Evolutionary conservation across 306 rosid genomes (phyloP).

Genomic region (Casuarina glauca): DNA sequence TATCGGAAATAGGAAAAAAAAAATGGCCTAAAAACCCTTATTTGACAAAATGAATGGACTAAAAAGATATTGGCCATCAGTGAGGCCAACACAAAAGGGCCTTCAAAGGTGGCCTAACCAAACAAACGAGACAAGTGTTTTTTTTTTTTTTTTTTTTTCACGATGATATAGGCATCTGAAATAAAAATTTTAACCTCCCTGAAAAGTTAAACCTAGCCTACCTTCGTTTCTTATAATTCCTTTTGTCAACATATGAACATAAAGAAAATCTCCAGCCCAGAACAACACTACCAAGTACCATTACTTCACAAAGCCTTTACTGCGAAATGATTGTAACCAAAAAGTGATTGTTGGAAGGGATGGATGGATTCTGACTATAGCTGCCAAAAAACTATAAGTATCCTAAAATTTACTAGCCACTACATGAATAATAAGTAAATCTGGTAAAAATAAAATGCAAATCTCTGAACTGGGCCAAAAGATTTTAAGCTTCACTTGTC

Average conservation of each 20-base stretch:
- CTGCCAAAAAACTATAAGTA: not conserved
- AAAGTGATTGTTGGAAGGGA: not conserved
- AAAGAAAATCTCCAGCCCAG: not conserved
- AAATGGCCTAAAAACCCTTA: not conserved
- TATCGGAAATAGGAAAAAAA: not conserved
- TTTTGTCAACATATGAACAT: not conserved
- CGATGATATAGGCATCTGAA: not conserved
- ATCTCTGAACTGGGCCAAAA: slow-evolving; percentile 3
- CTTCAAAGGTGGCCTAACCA: not conserved
- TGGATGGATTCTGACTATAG: not conserved
- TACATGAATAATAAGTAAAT: not conserved
- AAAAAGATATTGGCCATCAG: not conserved
- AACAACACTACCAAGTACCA: not conserved
- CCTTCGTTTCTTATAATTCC: slow-evolving; percentile 10
- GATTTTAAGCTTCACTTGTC: slow-evolving; percentile 3
- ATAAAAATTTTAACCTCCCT: not conserved
- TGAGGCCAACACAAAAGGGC: not conserved
- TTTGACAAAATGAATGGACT: not conserved
- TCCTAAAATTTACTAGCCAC: not conserved
- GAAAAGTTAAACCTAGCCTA: not conserved
- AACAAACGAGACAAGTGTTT: not conserved
- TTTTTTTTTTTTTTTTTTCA: too few relatives aligned
- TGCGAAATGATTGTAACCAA: not conserved
- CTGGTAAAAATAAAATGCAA: not conserved
- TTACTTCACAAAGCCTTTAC: not conserved